A percentile compares a stretch with the other conserved stretches of the same genome.
Evolutionary conservation across 768 basidiomycete genomes (phyloP).

Genomic region (Mycena chlorophos): DNA sequence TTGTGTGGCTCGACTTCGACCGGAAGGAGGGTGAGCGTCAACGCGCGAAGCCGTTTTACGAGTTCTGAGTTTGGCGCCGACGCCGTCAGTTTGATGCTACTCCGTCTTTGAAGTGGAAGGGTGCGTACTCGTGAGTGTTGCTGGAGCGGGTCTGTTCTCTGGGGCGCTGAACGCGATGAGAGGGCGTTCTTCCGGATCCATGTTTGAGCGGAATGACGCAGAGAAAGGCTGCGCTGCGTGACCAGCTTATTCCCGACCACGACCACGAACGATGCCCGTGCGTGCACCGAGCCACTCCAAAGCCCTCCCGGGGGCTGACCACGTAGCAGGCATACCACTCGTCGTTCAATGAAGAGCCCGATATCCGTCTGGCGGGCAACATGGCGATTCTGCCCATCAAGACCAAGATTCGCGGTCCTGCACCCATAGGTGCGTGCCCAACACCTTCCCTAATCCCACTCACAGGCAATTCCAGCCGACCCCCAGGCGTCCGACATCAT

Average conservation of each 20-base stretch:
- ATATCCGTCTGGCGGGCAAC: constrained; percentile 85
- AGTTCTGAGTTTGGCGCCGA: constrained; percentile 66
- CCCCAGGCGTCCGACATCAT: constrained; percentile 81
- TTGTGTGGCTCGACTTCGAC: constrained; percentile 67
- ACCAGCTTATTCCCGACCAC: background rate
- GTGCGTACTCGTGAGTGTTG: constrained; percentile 71
- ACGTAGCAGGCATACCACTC: constrained; percentile 99
- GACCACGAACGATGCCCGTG: constrained; percentile 53
- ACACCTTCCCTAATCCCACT: constrained; percentile 14
- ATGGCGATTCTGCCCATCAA: constrained; percentile 87
- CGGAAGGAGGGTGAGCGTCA: constrained; percentile 76
- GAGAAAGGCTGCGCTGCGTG: background rate
- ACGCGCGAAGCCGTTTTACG: constrained; percentile 72
- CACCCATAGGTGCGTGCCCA: constrained; percentile 63
- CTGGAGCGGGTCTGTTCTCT: constrained; percentile 58
- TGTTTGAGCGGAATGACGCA: constrained; percentile 25
- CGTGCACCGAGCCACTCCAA: constrained; percentile 30
- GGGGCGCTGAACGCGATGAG: constrained; percentile 44
- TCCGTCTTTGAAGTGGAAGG: background rate
- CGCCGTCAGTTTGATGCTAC: constrained; percentile 2
- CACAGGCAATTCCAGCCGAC: constrained; percentile 58
- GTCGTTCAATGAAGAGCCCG: constrained; percentile 80
- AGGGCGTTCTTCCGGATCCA: constrained; percentile 49
- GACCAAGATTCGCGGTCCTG: constrained; percentile 90
- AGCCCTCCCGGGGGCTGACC: background rate